These are phyloP conservation scores for Helotiales sp. DNA, from an alignment of 2,329 filamentous ascomycete species.

Conservation along the genomic window DNA sequence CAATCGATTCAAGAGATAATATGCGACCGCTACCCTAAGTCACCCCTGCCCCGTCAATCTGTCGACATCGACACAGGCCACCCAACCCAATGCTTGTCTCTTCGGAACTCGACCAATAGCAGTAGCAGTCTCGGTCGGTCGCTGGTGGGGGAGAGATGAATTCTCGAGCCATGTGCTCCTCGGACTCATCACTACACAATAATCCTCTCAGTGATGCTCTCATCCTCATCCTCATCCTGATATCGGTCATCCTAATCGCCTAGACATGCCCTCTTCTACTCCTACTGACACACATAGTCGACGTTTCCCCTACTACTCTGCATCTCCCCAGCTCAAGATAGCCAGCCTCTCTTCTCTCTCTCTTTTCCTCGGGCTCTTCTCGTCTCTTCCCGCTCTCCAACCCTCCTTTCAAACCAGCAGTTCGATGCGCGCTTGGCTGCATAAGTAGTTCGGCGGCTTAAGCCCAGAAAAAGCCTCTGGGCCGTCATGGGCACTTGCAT, in stretches of 20 bases:
- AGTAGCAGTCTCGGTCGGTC: background rate
- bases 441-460: slow-evolving; percentile 17
- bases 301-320: background rate
- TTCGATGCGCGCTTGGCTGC: slow-evolving; percentile 19
- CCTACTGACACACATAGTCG: too few relatives aligned
- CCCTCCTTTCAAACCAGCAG: background rate
- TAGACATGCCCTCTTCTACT: too few relatives aligned
- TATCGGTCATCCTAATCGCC: too few relatives aligned
- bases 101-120: too few relatives aligned
- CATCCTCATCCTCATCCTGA: background rate
- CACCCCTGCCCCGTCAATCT: background rate
- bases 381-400: background rate
- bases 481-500: slow-evolving; percentile 18
- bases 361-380: too few relatives aligned
- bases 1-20: background rate
- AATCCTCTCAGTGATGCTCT: background rate
- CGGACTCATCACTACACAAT: background rate
- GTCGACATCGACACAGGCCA: background rate
- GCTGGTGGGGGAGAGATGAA: background rate
- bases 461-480: slow-evolving; percentile 23
- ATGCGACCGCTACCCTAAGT: background rate
- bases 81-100: background rate
- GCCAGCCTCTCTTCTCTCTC: too few relatives aligned
- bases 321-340: background rate
- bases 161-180: too few relatives aligned